Conservation (phyloP, 305 asterid genomes). For the Fraxinus platypoda region DNA sequence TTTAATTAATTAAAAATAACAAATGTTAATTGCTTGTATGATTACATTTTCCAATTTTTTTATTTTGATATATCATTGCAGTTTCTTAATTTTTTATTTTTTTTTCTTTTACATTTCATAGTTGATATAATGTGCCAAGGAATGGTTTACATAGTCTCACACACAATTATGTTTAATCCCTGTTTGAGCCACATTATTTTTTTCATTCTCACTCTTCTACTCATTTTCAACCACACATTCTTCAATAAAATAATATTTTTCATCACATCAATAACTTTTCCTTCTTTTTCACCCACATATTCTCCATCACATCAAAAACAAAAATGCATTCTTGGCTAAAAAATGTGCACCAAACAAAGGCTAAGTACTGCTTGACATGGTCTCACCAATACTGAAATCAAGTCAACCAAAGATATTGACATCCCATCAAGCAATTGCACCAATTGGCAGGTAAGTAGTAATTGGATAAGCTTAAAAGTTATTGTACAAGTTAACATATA, state of each 20-base stretch:
- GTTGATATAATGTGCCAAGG: background rate
- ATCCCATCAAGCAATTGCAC: background rate
- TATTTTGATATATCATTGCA: background rate
- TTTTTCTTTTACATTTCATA: background rate
- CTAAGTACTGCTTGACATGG: background rate
- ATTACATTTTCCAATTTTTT: background rate
- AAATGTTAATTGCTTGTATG: background rate
- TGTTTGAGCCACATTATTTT: no score
- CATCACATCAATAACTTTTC: no score
- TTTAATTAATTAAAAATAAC: background rate
- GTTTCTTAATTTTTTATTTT: background rate
- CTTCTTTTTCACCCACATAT: no score
- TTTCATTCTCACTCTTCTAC: no score
- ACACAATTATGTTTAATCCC: background rate
- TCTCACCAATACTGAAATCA: background rate
- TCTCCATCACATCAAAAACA: no score
- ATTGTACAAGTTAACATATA: background rate
- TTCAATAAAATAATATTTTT: no score
- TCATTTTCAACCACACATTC: no score
- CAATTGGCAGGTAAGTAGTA: background rate
- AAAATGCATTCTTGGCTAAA: no score
- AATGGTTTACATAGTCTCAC: background rate
- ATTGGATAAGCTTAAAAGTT: background rate
- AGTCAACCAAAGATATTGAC: background rate
- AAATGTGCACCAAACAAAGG: no score